phyloP scores from a whole-genome alignment of 2,329 filamentous ascomycete species.

The Fusarium bulbicola region DNA sequence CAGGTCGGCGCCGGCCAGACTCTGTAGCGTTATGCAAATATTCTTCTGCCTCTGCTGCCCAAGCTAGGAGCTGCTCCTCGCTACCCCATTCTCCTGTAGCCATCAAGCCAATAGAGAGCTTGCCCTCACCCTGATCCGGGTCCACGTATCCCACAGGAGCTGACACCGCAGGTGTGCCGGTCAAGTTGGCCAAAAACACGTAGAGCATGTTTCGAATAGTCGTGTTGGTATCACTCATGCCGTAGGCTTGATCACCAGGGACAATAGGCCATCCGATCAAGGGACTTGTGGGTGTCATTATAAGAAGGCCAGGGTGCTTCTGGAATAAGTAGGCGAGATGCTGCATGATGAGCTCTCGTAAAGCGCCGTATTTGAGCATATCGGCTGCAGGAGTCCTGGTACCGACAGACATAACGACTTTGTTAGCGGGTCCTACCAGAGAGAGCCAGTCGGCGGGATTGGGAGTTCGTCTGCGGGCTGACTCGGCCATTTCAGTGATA shows the following conservation, averaged over 20 bases:
- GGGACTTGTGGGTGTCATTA: conserved; percentile 82
- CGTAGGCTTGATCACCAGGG: conserved; percentile 70
- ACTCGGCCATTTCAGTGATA: conserved; percentile 72
- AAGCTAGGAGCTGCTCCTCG: conserved; percentile 70
- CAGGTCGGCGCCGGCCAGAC: conserved; percentile 60
- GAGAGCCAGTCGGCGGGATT: conserved; percentile 60
- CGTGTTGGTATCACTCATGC: conserved; percentile 77
- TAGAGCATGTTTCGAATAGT: conserved; percentile 85
- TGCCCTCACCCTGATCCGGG: conserved; percentile 64
- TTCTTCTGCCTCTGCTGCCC: conserved; percentile 65
- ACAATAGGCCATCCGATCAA: conserved; percentile 76
- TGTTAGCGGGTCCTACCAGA: conserved; percentile 72
- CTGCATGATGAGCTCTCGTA: conserved; percentile 80
- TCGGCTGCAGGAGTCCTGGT: conserved; percentile 73
- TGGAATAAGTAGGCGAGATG: conserved; percentile 78
- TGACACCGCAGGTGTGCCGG: conserved; percentile 78
- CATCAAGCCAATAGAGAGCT: conserved; percentile 68
- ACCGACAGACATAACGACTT: conserved; percentile 73
- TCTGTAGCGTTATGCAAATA: conserved; percentile 61
- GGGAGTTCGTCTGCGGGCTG: conserved; percentile 53
- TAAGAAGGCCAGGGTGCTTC: conserved; percentile 76
- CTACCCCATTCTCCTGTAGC: conserved; percentile 73
- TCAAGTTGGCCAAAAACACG: conserved; percentile 85
- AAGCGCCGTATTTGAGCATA: conserved; percentile 75
- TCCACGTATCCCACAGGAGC: conserved; percentile 79